Conservation (phyloP, 495 filamentous ascomycete species). For the Lophiotrema nucula region DNA sequence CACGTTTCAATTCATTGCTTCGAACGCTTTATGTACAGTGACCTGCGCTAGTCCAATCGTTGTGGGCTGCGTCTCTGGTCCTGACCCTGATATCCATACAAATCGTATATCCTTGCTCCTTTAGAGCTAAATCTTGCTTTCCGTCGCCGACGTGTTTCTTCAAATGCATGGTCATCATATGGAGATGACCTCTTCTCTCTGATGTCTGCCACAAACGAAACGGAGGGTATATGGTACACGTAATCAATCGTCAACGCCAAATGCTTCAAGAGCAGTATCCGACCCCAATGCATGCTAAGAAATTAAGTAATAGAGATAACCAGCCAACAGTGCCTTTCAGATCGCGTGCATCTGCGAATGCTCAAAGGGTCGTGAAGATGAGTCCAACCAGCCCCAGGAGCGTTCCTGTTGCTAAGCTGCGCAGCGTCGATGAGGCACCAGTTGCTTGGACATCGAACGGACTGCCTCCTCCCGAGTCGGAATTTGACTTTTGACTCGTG, state of each 20-base stretch:
- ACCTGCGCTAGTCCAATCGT: too few relatives aligned
- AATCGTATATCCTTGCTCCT: too few relatives aligned
- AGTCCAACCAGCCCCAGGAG: not conserved
- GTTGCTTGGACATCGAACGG: conserved; percentile 31
- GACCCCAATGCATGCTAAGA: not conserved
- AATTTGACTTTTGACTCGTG: conserved; percentile 27
- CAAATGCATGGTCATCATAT: too few relatives aligned
- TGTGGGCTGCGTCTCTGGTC: too few relatives aligned
- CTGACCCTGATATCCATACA: too few relatives aligned
- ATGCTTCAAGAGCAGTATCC: not conserved
- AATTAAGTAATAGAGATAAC: not conserved
- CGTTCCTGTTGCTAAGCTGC: not conserved
- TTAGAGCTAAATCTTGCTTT: too few relatives aligned
- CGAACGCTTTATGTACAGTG: too few relatives aligned
- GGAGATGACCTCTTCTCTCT: too few relatives aligned
- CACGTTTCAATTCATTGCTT: too few relatives aligned
- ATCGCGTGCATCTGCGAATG: not conserved
- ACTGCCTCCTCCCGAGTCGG: conserved; percentile 26
- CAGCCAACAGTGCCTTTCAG: not conserved
- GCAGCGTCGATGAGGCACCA: not conserved
- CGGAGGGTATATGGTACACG: too few relatives aligned
- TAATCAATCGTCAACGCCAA: not conserved
- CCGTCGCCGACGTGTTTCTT: too few relatives aligned
- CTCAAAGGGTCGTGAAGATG: not conserved
- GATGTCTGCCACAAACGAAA: too few relatives aligned